phyloP scores from a whole-genome alignment of 208 protist species.

The Tritrichomonas foetus region DNA sequence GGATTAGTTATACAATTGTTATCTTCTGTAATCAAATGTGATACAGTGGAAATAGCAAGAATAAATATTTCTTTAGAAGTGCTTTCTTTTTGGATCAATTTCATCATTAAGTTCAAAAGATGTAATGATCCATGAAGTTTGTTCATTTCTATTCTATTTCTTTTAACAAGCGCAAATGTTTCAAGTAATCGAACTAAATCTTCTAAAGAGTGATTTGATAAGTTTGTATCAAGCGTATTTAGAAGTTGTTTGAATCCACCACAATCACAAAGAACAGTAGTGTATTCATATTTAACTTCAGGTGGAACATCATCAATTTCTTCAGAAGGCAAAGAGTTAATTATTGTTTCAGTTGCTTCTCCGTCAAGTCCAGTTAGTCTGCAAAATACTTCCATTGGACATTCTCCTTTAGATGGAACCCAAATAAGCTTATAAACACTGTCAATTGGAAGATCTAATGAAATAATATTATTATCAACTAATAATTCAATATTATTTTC shows the following conservation, averaged over 20 bases:
- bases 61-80: background rate
- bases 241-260: background rate
- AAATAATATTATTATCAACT: conserved; percentile 46
- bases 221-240: background rate
- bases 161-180: background rate
- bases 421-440: conserved; percentile 73
- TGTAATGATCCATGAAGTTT: background rate
- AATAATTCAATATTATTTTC: conserved; percentile 40
- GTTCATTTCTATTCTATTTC: background rate
- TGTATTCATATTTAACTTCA: background rate
- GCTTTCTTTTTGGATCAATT: background rate
- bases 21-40: background rate
- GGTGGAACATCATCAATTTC: conserved; percentile 51
- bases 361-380: conserved; percentile 72
- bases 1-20: background rate
- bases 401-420: conserved; percentile 42
- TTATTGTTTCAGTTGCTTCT: conserved; percentile 72
- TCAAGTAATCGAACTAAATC: background rate
- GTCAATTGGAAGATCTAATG: conserved; percentile 47
- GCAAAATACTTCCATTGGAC: conserved; percentile 70
- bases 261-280: background rate
- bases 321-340: conserved; percentile 59
- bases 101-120: background rate
- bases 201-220: background rate
- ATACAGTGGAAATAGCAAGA: background rate